Evolutionary conservation across 2,329 filamentous ascomycete genomes (phyloP).

Genomic region (Arthrobotrys sphaeroides): DNA sequence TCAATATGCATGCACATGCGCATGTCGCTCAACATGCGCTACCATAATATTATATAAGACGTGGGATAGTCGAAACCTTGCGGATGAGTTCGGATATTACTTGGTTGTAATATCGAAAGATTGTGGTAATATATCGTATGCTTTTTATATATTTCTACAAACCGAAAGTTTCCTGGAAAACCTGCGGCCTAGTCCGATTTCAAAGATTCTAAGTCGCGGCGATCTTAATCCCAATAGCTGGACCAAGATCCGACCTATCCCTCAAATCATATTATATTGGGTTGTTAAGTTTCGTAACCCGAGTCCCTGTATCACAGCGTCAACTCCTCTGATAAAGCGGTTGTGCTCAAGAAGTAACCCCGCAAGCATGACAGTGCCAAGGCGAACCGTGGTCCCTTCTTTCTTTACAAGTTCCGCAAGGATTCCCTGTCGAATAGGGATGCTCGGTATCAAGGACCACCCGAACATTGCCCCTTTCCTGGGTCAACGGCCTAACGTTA

Average conservation of each 20-base stretch:
- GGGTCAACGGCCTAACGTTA: constrained; percentile 18
- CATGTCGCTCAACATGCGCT: no score
- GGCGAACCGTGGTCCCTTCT: background rate
- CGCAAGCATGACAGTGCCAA: background rate
- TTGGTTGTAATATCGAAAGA: background rate
- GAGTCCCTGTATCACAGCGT: no score
- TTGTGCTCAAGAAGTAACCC: background rate
- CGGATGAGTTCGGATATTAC: background rate
- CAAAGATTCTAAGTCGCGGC: background rate
- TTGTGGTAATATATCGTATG: background rate
- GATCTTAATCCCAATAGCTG: background rate
- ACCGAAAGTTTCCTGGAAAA: background rate
- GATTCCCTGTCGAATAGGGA: constrained; percentile 57
- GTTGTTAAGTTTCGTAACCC: background rate
- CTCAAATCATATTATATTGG: no score
- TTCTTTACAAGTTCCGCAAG: constrained; percentile 4
- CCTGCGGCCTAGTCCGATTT: background rate
- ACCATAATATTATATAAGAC: background rate
- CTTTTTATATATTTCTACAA: constrained; percentile 3
- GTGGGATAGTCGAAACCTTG: background rate
- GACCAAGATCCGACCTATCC: no score
- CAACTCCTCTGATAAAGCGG: no score
- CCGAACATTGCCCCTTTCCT: constrained; percentile 5
- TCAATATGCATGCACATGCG: background rate
- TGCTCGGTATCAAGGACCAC: constrained; percentile 49